Base-by-base conservation (phyloP, 2,329 filamentous ascomycete species). In the Talaromyces verruculosus region DNA sequence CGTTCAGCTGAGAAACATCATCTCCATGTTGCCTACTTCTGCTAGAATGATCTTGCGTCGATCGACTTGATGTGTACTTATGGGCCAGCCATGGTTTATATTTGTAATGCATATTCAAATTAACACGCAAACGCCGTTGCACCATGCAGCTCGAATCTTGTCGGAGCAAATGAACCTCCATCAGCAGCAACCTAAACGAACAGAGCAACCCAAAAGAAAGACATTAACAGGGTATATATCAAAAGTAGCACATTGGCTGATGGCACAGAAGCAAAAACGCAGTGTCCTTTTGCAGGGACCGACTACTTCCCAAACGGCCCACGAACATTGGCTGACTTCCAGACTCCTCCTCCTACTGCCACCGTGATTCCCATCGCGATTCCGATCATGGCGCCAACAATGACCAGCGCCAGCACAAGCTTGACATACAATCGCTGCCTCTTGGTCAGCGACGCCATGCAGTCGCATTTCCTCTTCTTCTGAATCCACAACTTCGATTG, bases 361-460 rank as follows among this genome's bases (percentile, higher is more conserved):
- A 75, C 74, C 1, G 79, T 79, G 65, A 82, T 80, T 2, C 81
- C 80, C 66, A 83, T 68, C 10, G 79, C 81, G 66, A 83, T 77
- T 5, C 77, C 81, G 19, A 82, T 76, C 74, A 80, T 80, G 17
- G 72, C 74, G 5, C 80, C 80, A 22, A 81, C 68, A 7, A 79
- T 75, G 13, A 81, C 65, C n/a, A 82, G 61, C 0, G 79, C 81
- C 61, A 83, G 74, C 13, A 76, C 66, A 0, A 74, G 69, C 66
- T 82, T 81, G 45, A 81, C 70, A 5, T 71, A 68, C 65, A 82
- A 68, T 13, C 75, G 74, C 67, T 81, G 78, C 59, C 71, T 73
- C 43, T 70, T 72, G 37, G 69, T 76, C 69, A 83, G 65, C 0
- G 71, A 70, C 5, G 71, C 64, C 62, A 82, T 67, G 63, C 75